These are phyloP conservation scores for Punctularia strigosozonata DNA, from an alignment of 768 basidiomycete genomes.

Conservation along the genomic window DNA sequence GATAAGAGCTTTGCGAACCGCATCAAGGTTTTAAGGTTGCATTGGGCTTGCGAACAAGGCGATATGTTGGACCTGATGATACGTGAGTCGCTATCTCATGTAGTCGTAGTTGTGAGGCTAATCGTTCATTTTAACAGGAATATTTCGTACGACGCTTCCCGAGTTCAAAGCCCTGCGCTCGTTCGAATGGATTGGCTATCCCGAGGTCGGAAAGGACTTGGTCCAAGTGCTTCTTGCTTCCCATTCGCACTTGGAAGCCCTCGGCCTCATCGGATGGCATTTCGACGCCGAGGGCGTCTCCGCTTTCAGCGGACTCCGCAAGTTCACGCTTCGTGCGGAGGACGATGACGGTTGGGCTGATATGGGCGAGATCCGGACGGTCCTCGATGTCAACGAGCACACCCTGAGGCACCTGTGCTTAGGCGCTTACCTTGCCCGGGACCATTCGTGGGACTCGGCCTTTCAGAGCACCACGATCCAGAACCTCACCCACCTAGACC, in stretches of 20 bases:
- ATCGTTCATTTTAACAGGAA: constrained; percentile 22
- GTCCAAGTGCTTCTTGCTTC: constrained; percentile 43
- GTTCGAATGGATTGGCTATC: constrained; percentile 73
- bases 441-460: constrained; percentile 56
- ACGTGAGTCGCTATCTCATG: constrained; percentile 21
- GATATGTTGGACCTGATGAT: constrained; percentile 54
- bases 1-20: constrained; percentile 49
- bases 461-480: constrained; percentile 54
- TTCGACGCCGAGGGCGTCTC: constrained; percentile 63
- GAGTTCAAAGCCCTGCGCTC: constrained; percentile 49
- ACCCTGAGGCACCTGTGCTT: constrained; percentile 53
- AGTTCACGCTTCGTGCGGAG: constrained; percentile 58
- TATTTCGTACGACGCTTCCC: constrained; percentile 51
- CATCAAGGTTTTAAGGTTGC: constrained; percentile 47
- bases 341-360: constrained; percentile 64
- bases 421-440: constrained; percentile 54
- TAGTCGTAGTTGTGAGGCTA: not conserved
- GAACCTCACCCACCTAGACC: constrained; percentile 57
- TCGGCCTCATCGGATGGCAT: constrained; percentile 65
- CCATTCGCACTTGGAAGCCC: constrained; percentile 39
- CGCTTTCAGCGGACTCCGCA: constrained; percentile 44
- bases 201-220: constrained; percentile 57
- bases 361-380: constrained; percentile 54
- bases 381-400: constrained; percentile 45
- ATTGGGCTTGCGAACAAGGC: constrained; percentile 62